Base-by-base conservation (phyloP, 1,284 basidiomycete genomes). In the Fereydounia khargensis region DNA sequence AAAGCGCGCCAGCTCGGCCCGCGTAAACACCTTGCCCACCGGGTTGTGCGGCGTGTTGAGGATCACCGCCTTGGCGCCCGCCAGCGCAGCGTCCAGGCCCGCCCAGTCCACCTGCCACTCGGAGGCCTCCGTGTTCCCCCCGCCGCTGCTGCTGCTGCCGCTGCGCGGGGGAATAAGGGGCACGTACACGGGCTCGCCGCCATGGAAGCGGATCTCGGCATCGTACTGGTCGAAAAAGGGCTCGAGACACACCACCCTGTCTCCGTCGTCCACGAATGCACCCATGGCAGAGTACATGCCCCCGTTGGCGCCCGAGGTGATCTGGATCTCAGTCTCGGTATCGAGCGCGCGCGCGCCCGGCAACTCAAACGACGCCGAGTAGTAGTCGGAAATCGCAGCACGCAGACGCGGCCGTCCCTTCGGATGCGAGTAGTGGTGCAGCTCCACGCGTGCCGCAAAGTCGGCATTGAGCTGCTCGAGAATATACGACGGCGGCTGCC, bases 191-290 rank as follows among this genome's bases (percentile, higher is more conserved):
- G 94, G 91, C 45, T 84, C 86, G 35, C 91, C 92, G 23, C 87
- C 68, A 23, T 67, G 64, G 54, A 70, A 76, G 6, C 55, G 53
- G 88, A 71, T 60, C 36, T 76, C 72, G 23, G 65, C 69, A 31
- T 68, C 83, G 79, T 96, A 98, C 77, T 98, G 95, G 74, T 97
- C 92, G 73, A 96, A 97, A 81, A 91, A 66, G 25, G 78, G 94
- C 79, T 98, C 95, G 71, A 98, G 92, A 82, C 96, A 85, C 76
- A 99, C 92, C 52, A 98, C 95, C 78, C 97, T 94, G 75, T 98
- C 95, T 7, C 67, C 68, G n/a, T 64, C 44, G 27, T 65, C 52
- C 32, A 65, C 39, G 17, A 65, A 67, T 1, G 70, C 73, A 11
- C 57, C 61, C 47, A 66, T 54, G 27, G 49, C 46, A n/a, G 49